Percentiles rank a stretch among this genome's conserved stretches.
Evolutionary conservation across 1,284 basidiomycete species (phyloP).

Genomic region (Stygiomarasmius scandens): DNA sequence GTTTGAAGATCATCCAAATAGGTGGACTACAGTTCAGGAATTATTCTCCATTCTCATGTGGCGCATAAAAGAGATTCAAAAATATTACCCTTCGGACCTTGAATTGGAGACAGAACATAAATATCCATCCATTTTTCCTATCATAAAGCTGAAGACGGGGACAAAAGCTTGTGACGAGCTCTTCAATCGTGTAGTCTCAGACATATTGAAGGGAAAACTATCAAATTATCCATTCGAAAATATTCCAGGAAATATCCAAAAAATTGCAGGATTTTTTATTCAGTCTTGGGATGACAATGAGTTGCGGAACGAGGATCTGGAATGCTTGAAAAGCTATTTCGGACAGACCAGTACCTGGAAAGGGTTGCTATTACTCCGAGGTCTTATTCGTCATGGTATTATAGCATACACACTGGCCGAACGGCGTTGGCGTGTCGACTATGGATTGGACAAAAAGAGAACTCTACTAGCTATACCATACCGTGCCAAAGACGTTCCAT

Average conservation of each 20-base stretch:
- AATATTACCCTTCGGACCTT: slow-evolving; percentile 20
- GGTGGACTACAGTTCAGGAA: slow-evolving; percentile 50
- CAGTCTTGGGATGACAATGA: slow-evolving; percentile 20
- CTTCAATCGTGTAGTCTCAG: slow-evolving; percentile 17
- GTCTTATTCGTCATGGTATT: slow-evolving; percentile 34
- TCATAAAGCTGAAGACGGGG: slow-evolving; percentile 35
- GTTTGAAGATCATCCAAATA: slow-evolving; percentile 46
- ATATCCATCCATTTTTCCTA: slow-evolving; percentile 30
- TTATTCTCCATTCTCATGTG: slow-evolving; percentile 32
- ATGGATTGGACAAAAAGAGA: slow-evolving; percentile 27
- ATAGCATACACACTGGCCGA: slow-evolving; percentile 27
- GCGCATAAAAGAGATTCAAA: slow-evolving; percentile 17
- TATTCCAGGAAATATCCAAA: slow-evolving; percentile 46
- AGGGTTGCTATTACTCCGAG: slow-evolving; percentile 37
- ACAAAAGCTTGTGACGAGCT: slow-evolving; percentile 25
- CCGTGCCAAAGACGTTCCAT: slow-evolving; percentile 54
- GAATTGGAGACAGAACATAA: slow-evolving; percentile 18
- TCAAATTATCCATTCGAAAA: slow-evolving; percentile 25
- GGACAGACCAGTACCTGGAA: not conserved
- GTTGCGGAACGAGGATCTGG: slow-evolving; percentile 30
- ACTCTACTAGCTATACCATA: slow-evolving; percentile 40
- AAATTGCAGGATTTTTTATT: slow-evolving; percentile 44
- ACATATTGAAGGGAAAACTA: slow-evolving; percentile 5
- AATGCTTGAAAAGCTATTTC: slow-evolving; percentile 34
- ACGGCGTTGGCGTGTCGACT: slow-evolving; percentile 36